Conservation (phyloP, 2,329 filamentous ascomycete genomes). For the Colletotrichum sp. region DNA sequence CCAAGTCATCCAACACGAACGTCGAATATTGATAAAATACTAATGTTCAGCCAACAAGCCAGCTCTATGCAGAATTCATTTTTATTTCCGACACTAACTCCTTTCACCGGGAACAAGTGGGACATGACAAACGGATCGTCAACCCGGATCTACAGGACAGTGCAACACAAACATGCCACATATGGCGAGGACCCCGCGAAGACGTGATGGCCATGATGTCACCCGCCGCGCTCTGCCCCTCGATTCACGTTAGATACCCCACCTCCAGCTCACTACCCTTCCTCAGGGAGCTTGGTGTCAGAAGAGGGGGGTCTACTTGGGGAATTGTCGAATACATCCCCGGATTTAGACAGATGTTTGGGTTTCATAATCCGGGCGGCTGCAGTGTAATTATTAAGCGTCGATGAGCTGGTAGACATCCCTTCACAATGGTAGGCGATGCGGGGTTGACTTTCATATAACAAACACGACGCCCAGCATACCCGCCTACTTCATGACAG, state of each 20-base stretch:
- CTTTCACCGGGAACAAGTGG: neutral
- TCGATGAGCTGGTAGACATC: neutral
- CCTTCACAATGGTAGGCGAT: neutral
- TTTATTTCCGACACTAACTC: neutral
- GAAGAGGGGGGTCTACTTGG: neutral
- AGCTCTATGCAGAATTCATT: neutral
- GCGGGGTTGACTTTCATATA: neutral
- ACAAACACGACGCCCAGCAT: neutral
- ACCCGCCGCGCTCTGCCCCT: neutral
- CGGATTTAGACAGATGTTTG: neutral
- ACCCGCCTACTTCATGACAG: fast-evolving
- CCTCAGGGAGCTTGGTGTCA: neutral
- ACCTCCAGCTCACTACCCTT: neutral
- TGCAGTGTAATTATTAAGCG: conserved; percentile 5
- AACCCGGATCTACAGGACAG: neutral
- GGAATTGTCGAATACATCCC: neutral
- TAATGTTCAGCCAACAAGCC: neutral
- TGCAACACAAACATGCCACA: neutral
- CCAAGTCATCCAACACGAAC: neutral
- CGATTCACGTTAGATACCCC: neutral
- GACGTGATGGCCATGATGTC: conserved; percentile 17
- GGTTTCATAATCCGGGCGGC: neutral
- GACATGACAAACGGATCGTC: neutral
- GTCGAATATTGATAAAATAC: neutral
- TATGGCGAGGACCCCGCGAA: neutral